Percentiles rank a stretch among this genome's conserved stretches.
Conservation (phyloP, 2,329 filamentous ascomycete genomes). For the Xylariales sp. region DNA sequence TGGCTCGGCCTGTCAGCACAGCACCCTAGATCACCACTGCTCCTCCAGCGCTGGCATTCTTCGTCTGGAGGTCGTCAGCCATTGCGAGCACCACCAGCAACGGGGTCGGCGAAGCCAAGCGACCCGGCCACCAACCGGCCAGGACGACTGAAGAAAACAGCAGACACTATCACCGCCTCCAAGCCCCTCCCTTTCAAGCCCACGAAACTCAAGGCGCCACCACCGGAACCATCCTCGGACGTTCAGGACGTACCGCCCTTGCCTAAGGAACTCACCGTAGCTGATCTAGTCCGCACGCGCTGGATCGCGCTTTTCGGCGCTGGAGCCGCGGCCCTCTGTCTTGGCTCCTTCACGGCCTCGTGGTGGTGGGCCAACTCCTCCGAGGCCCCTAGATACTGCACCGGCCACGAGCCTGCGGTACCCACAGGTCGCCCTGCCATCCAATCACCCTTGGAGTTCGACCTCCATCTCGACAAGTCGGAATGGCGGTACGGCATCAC, state of each 20-base stretch:
- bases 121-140: too few species aligned
- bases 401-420: constrained; percentile 29
- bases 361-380: constrained; percentile 12
- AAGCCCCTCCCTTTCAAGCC: too few species aligned
- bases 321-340: constrained; percentile 37
- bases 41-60: too few species aligned
- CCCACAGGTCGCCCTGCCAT: constrained; percentile 47
- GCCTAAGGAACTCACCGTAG: constrained; percentile 4
- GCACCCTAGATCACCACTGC: too few species aligned
- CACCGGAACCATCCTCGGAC: too few species aligned
- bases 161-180: too few species aligned
- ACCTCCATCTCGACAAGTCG: constrained; percentile 51
- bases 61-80: too few species aligned
- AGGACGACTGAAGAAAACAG: too few species aligned
- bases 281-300: constrained; percentile 30
- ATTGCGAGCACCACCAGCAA: too few species aligned
- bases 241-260: neutral
- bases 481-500: constrained; percentile 55
- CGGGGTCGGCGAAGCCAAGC: too few species aligned
- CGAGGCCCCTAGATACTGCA: constrained; percentile 16
- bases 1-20: too few species aligned
- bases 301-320: constrained; percentile 43
- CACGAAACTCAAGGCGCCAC: too few species aligned
- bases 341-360: constrained; percentile 43
- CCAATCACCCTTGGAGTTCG: constrained; percentile 51